Percentiles rank a stretch among this genome's conserved stretches.
These are phyloP conservation scores for Phytophthora rubi DNA, from an alignment of 352 stramenopile species.

Conservation along the genomic window DNA sequence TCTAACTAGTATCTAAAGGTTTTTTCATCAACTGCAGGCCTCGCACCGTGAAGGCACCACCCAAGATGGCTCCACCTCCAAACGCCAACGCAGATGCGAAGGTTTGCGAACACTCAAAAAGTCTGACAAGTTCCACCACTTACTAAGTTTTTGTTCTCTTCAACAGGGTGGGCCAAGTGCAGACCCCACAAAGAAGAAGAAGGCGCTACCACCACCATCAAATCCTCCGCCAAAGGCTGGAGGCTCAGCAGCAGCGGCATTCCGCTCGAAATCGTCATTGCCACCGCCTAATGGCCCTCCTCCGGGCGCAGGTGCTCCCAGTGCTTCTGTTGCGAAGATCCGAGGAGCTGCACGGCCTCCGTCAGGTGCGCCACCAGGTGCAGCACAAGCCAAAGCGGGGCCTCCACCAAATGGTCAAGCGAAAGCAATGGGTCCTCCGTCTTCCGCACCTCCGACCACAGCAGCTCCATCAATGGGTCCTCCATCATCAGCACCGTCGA, in stretches of 20 bases:
- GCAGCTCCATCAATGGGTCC: constrained; percentile 13
- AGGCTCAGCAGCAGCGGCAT: constrained; percentile 63
- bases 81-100: constrained; percentile 39
- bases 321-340: constrained; percentile 79
- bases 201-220: constrained; percentile 65
- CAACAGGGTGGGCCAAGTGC: constrained; percentile 21
- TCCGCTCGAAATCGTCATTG: constrained; percentile 69
- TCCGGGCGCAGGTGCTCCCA: constrained; percentile 52
- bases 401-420: not conserved
- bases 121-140: not conserved
- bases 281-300: constrained; percentile 70
- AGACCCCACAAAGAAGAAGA: constrained; percentile 63
- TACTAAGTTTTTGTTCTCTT: not conserved
- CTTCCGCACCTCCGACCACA: not conserved
- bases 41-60: constrained; percentile 39
- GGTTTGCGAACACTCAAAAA: constrained; percentile 11
- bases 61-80: constrained; percentile 47
- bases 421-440: constrained; percentile 17
- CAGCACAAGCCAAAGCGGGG: constrained; percentile 32
- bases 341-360: constrained; percentile 58
- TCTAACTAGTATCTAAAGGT: not conserved
- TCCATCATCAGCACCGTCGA: constrained; percentile 16
- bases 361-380: constrained; percentile 46
- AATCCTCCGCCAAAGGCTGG: constrained; percentile 70
- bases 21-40: constrained; percentile 15